Base-by-base conservation (phyloP, 768 basidiomycete species). In the Amanita subjunquillea region DNA sequence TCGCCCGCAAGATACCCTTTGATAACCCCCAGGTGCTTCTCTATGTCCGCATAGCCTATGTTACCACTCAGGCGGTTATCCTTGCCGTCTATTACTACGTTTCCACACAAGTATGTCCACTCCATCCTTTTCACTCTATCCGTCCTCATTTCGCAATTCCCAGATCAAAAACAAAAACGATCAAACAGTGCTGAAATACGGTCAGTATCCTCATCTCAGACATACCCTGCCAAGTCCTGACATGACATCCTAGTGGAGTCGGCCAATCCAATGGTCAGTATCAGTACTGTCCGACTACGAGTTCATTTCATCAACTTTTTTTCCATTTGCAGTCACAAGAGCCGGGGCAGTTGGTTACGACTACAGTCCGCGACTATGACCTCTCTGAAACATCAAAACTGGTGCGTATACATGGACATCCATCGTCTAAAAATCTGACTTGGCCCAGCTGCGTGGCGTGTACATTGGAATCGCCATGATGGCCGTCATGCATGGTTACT, bases 111-210 rank as follows among this genome's bases (percentile, higher is more conserved):
- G 91, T 92, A 56, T 56, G 80, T 69, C 4, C n/a, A 25, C 22
- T 5, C 23, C 32, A 2, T 29, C 12, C 25, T 37, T 4, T 32
- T 8, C 50, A 9, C 1, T 37, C 32, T 4, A 45, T 54, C n/a
- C 12, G 40, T 13, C 20, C 37, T 53, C 29, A 45, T 47, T 36
- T 42, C 20, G 25, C 27, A 46, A 29, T 52, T 55, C 44, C 17
- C 57, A 96, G 91, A 82, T 97, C 69, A 94, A 90, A 77, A 70
- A 78, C 62, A 94, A 93, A 81, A 98, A 98, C 62, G 95, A 99
- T 71, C 80, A 86, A 67, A 91, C 91, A 1, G 90, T 95, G 25
- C 74, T 99, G 61, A 99, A 96, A 79, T 99, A 95, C 70, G 89
- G 89, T 85, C 40, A 51, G 79, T 77, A 17, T 20, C n/a, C 25